Evolutionary conservation across 1,139 yeast genomes (phyloP), one percentile per base, ranked within the genome.

Genomic region (Suhomyces wounanorum): DNA sequence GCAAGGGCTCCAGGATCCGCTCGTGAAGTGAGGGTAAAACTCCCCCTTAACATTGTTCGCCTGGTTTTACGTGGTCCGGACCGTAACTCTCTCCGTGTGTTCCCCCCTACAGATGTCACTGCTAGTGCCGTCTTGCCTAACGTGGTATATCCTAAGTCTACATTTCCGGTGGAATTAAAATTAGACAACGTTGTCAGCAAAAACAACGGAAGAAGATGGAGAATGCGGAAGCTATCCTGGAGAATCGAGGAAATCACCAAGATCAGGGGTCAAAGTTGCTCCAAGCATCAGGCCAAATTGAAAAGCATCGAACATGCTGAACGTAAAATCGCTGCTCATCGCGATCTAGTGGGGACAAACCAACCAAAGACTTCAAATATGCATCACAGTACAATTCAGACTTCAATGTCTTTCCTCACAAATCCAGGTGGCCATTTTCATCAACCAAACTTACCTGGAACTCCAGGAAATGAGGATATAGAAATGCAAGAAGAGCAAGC

Each of bases 101-200:
- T 94, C 67, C 99, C 99, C 1, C 98, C 99, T 3, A 94, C 98
- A 0, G 89, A 87, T 45, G 86, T 94, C 38, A 85, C 89, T 3
- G 96, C 97, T 3, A 82, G 87, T 39, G 92, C 96, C 3, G 87
- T 87, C 4, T 73, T 94, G 44, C 99, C 99, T 2, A 88, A 89
- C 55, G 96, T 90, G 14, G 81, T 89, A 18, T 89, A 89, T 65
- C 99, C 99, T 10, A 87, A 89, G 61, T 87, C 96, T 0, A 77
- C 85, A 0, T 89, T 94, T 62, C 87, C 95, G 0, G 77, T 94
- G 30, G 97, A 91, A 62, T 73, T 94, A 62, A 82, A 85, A 56
- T 69, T 95, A 59, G 96, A 91, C 58, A 94, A 96, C 52, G 81
- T 94, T 26, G 82, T 86, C 1, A 70, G 77, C 38, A 60, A 65